Conservation (phyloP, 768 basidiomycete species). For the Kwoniella heveanensis region DNA sequence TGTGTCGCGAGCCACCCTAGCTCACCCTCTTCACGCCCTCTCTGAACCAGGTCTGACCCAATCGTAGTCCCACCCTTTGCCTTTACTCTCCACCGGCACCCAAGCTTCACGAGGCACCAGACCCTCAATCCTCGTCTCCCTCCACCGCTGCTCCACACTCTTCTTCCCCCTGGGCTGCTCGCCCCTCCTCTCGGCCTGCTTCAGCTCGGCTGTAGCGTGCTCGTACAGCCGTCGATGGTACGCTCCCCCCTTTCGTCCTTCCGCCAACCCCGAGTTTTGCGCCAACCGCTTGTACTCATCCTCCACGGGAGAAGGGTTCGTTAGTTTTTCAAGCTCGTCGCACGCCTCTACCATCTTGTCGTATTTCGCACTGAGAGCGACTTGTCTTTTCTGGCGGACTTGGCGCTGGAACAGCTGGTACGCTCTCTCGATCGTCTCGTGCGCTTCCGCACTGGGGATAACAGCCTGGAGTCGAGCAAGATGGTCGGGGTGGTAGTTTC, state of each 20-base stretch:
- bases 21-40: too few relatives aligned
- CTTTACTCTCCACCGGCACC: constrained; percentile 80
- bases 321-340: constrained; percentile 71
- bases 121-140: constrained; percentile 64
- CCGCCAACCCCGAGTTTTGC: constrained; percentile 30
- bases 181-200: constrained; percentile 59
- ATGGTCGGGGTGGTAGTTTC: constrained; percentile 81
- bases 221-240: constrained; percentile 53
- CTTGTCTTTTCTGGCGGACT: constrained; percentile 68
- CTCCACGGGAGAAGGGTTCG: constrained; percentile 75
- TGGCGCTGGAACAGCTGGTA: constrained; percentile 81
- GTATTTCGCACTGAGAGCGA: constrained; percentile 74
- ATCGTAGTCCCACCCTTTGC: constrained; percentile 81
- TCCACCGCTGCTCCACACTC: constrained; percentile 67
- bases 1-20: too few relatives aligned
- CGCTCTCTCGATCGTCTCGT: constrained; percentile 88
- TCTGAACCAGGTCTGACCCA: constrained; percentile 61
- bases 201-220: constrained; percentile 50
- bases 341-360: constrained; percentile 80
- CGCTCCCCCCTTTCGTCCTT: constrained; percentile 11
- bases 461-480: constrained; percentile 73
- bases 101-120: constrained; percentile 85
- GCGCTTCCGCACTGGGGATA: constrained; percentile 85
- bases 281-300: not conserved
- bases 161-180: constrained; percentile 67